Evolutionary conservation across 768 basidiomycete genomes (phyloP), one percentile per base, ranked within the genome.

Genomic region (Amanita rimosa): DNA sequence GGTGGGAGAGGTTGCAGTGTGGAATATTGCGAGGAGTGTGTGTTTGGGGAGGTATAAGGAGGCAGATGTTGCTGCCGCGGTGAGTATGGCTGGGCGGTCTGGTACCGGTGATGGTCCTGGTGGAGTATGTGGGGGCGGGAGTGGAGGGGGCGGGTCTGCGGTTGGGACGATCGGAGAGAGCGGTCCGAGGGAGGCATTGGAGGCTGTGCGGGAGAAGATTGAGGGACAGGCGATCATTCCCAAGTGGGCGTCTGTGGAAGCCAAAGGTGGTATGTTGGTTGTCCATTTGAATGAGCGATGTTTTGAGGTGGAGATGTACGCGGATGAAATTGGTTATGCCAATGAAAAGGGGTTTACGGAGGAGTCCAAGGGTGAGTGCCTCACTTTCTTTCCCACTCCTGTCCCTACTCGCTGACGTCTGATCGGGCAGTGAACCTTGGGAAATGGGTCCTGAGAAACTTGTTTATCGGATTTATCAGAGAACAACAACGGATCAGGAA

Each of bases 281-380:
- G 78, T 98, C 3, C 90, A 96, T 64, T 56, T 99, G 39, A 86
- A 78, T 40, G 92, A 96, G 55, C 73, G 79, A 41, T 90, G 83
- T 51, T 98, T 97, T 61, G 94, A 98, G 48, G 87, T 89, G 5
- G 96, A 99, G 65, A 81, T 95, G 2, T 97, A 94, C 60, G 86
- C 88, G 10, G 94, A 97, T 60, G 93, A 98, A 60, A 78, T 85
- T 35, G 90, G 88, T 16, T 82, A 81, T 58, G 68, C 66, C 0
- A 64, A 70, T 22, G 77, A 83, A 47, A 73, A 74, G 4, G 68
- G 74, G 7, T 80, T 81, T 53, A 78, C 70, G 40, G 90, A 93
- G 48, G 95, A 97, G 57, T 70, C 79, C 13, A 80, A 93, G 62
- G 58, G 95, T 92, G 56, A 60, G 85, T 76, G 35, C 16, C n/a